These are phyloP conservation scores for Pythium folliculosum DNA, from an alignment of 352 stramenopile genomes.

Conservation along the genomic window DNA sequence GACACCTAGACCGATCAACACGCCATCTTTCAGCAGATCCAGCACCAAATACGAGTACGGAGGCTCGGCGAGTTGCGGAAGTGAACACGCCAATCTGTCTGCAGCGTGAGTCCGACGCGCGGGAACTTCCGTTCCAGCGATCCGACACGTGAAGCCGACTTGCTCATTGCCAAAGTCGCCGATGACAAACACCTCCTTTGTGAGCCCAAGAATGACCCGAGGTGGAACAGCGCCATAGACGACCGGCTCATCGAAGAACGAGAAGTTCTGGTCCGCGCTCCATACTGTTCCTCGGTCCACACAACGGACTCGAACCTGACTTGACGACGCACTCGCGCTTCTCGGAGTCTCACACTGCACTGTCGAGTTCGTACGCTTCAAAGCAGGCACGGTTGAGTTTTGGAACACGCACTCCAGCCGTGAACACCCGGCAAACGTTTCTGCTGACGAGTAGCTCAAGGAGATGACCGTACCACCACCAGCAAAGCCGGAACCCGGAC, in stretches of 20 bases:
- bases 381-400: constrained; percentile 6
- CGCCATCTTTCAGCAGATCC: constrained; percentile 25
- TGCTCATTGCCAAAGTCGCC: constrained; percentile 18
- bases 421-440: constrained; percentile 3
- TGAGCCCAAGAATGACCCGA: constrained; percentile 11
- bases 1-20: constrained; percentile 18
- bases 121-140: constrained; percentile 15
- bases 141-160: constrained; percentile 11
- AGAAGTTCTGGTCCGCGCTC: constrained; percentile 3
- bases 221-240: constrained; percentile 22
- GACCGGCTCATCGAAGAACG: background rate
- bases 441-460: background rate
- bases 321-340: background rate
- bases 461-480: background rate
- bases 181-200: constrained; percentile 16
- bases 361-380: background rate
- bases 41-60: constrained; percentile 18
- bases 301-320: constrained; percentile 11
- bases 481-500: background rate
- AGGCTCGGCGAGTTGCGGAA: constrained; percentile 10
- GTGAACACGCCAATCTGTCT: constrained; percentile 8
- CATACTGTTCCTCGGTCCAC: constrained; percentile 2
- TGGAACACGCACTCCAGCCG: constrained; percentile 20
- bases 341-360: constrained; percentile 8
- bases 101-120: constrained; percentile 1